Conservation (phyloP, 2,329 filamentous ascomycete genomes). For the Exophiala spinifera region DNA sequence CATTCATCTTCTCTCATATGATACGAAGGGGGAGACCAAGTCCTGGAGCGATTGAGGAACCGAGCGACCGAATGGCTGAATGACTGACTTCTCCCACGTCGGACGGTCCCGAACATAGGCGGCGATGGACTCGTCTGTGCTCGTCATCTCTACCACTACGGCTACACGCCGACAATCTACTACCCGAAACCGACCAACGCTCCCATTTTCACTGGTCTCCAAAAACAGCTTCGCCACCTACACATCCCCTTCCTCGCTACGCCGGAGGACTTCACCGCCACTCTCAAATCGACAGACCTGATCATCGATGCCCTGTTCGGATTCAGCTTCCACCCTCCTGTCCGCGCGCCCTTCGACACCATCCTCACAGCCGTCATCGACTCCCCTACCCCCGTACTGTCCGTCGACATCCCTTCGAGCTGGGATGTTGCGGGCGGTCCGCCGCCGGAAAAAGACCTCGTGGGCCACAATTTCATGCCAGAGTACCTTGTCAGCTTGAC, state of each 20-base stretch:
- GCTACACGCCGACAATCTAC: constrained; percentile 83
- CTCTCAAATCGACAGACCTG: constrained; percentile 69
- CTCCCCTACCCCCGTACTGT: constrained; percentile 72
- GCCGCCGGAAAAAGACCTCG: constrained; percentile 66
- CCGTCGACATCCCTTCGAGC: constrained; percentile 88
- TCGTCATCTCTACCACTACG: constrained; percentile 85
- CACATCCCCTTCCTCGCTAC: constrained; percentile 68
- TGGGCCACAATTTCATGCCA: constrained; percentile 78
- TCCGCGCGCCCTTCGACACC: constrained; percentile 84
- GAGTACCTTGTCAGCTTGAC: constrained; percentile 80
- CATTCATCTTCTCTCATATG: too few species aligned
- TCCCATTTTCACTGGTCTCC: constrained; percentile 81
- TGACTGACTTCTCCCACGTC: too few species aligned
- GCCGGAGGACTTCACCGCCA: constrained; percentile 65
- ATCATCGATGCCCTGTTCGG: constrained; percentile 92
- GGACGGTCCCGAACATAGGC: too few species aligned
- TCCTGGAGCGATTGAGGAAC: too few species aligned
- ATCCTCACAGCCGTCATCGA: constrained; percentile 74
- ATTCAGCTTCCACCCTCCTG: constrained; percentile 88
- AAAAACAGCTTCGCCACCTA: constrained; percentile 80
- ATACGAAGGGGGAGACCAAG: too few species aligned
- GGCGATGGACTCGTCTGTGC: constrained; percentile 94
- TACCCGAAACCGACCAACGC: constrained; percentile 91
- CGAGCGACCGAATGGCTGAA: too few species aligned
- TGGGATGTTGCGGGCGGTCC: constrained; percentile 92